phyloP scores from a whole-genome alignment of 2,329 filamentous ascomycete species.

The Meredithiella fracta region DNA sequence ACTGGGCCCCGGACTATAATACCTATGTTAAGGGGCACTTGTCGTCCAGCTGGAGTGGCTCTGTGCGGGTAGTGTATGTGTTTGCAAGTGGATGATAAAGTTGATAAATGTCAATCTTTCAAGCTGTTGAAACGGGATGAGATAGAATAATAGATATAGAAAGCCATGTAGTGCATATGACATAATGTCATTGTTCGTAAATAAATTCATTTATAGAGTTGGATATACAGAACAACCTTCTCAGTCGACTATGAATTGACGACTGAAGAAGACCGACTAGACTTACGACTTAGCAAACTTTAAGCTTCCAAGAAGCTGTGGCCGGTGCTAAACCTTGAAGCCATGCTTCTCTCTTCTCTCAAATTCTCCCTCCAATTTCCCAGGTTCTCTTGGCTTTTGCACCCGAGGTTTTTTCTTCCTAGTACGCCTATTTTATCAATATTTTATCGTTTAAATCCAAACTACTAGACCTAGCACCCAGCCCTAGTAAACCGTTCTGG shows the following conservation, averaged over 20 bases:
- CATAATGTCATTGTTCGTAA: no score
- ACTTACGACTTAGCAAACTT: background rate
- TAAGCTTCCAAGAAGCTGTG: background rate
- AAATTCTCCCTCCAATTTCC: background rate
- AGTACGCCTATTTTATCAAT: background rate
- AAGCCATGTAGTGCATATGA: no score
- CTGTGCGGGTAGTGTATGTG: background rate
- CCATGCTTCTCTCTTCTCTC: background rate
- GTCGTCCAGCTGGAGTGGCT: background rate
- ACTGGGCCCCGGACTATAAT: background rate
- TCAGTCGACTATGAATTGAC: no score
- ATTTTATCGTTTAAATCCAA: background rate
- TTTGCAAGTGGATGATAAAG: background rate
- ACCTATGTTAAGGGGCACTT: background rate
- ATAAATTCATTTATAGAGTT: no score
- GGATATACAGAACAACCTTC: no score
- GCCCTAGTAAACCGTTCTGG: background rate
- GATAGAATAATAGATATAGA: no score
- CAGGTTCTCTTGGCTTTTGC: background rate
- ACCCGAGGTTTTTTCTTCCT: background rate
- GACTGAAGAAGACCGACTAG: no score
- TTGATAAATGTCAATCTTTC: background rate
- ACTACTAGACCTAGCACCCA: background rate
- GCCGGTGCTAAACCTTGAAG: background rate
- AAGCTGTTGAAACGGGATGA: no score